These are phyloP conservation scores for Talaromyces funiculosus DNA, from an alignment of 2,329 filamentous ascomycete genomes.

Conservation along the genomic window DNA sequence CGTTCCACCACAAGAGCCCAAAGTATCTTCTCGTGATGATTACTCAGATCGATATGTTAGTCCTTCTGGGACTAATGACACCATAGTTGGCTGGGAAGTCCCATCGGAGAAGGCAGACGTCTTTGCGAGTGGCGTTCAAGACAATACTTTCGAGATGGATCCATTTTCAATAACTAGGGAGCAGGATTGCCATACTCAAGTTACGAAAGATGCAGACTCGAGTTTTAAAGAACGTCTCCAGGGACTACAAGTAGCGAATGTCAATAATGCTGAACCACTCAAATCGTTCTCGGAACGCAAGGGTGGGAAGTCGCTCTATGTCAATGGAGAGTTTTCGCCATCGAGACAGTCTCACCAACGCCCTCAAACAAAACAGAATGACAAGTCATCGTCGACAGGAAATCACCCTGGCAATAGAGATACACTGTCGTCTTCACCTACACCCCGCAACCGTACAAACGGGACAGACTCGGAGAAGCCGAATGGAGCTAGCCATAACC, in stretches of 20 bases:
- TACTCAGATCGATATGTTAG: slow-evolving; percentile 24
- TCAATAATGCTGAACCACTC: slow-evolving; percentile 17
- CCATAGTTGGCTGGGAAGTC: slow-evolving; percentile 9
- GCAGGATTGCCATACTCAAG: slow-evolving; percentile 21
- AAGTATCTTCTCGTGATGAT: slow-evolving; percentile 24
- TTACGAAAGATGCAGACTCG: slow-evolving; percentile 1
- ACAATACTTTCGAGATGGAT: slow-evolving; percentile 33
- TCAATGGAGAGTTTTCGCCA: slow-evolving; percentile 5
- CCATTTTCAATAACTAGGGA: slow-evolving; percentile 25
- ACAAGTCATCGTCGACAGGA: slow-evolving; percentile 15
- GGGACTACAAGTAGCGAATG: slow-evolving; percentile 33
- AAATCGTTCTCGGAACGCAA: slow-evolving; percentile 22
- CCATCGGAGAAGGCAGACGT: slow-evolving; percentile 8
- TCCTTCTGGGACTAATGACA: slow-evolving; percentile 4
- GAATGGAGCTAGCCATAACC: slow-evolving; percentile 23
- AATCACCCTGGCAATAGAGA: slow-evolving; percentile 29
- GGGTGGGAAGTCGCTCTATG: slow-evolving; percentile 18
- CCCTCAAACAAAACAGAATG: slow-evolving; percentile 7
- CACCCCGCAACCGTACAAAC: slow-evolving; percentile 28
- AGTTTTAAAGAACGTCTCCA: slow-evolving; percentile 35
- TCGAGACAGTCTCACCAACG: slow-evolving; percentile 10
- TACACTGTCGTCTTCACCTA: slow-evolving; percentile 24
- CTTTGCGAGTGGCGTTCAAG: slow-evolving; percentile 20
- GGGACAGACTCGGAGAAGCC: slow-evolving; percentile 30
- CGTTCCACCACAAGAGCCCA: slow-evolving; percentile 32